These are phyloP conservation scores for Sarocladium strictum DNA, from an alignment of 2,329 filamentous ascomycete genomes.

Conservation along the genomic window DNA sequence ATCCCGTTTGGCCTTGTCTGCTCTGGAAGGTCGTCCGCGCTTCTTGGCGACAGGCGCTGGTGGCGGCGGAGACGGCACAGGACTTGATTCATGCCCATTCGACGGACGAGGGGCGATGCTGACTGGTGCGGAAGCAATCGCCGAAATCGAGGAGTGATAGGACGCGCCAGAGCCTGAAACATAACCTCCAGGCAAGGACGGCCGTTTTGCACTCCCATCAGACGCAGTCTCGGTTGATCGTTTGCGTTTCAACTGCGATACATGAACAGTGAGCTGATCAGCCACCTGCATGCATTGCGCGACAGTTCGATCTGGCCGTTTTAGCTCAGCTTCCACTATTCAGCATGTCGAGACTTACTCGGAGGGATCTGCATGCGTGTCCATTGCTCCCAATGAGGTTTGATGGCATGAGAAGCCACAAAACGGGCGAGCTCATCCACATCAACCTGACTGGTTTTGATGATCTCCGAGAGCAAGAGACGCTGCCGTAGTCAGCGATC, in stretches of 20 bases:
- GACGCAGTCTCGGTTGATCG: slow-evolving; percentile 27
- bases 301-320: slow-evolving; percentile 38
- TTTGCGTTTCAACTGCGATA: slow-evolving; percentile 28
- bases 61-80: slow-evolving; percentile 8
- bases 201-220: slow-evolving; percentile 15
- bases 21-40: slow-evolving; percentile 39
- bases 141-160: slow-evolving; percentile 2
- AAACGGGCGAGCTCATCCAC: slow-evolving; percentile 40
- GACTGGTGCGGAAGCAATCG: neutral
- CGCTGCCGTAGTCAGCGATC: slow-evolving; percentile 32
- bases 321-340: slow-evolving; percentile 1
- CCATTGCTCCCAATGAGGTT: slow-evolving; percentile 32
- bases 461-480: slow-evolving; percentile 51
- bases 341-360: slow-evolving; percentile 27
- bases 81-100: slow-evolving; percentile 11
- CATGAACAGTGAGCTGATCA: slow-evolving; percentile 29
- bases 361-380: slow-evolving; percentile 41
- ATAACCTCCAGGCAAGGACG: neutral
- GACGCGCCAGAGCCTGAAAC: slow-evolving; percentile 10
- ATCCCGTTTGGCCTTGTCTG: slow-evolving; percentile 31
- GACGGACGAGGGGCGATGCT: slow-evolving; percentile 16
- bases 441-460: slow-evolving; percentile 49
- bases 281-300: slow-evolving; percentile 37
- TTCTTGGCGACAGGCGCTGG: slow-evolving; percentile 26
- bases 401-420: slow-evolving; percentile 33